Conservation (phyloP, 768 basidiomycete genomes). For the Phlegmacium glaucopus region DNA sequence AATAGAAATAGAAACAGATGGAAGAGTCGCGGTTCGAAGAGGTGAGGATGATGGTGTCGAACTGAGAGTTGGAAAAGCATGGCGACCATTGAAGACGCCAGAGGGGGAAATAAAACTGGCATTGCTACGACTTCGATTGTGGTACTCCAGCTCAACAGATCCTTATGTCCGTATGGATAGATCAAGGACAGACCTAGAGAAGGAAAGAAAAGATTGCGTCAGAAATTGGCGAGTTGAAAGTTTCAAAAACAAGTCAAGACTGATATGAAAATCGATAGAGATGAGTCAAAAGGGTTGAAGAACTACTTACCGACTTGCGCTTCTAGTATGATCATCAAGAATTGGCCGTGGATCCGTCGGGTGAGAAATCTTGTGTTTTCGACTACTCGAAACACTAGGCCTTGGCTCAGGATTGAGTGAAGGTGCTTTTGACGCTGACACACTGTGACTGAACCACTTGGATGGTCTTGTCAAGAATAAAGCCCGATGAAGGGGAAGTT, state of each 20-base stretch:
- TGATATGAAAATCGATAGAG: too few relatives aligned
- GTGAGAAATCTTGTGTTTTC: slow-evolving; percentile 78
- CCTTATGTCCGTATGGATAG: slow-evolving; percentile 44
- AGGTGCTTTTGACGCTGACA: slow-evolving; percentile 47
- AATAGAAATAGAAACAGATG: slow-evolving; percentile 44
- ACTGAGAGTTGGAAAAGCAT: slow-evolving; percentile 40
- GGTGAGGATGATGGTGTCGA: slow-evolving; percentile 32
- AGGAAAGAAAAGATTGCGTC: too few relatives aligned
- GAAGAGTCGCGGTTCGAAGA: slow-evolving; percentile 31
- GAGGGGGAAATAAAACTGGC: slow-evolving; percentile 40
- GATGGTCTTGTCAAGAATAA: slow-evolving; percentile 67
- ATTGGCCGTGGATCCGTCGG: slow-evolving; percentile 83
- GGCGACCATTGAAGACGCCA: slow-evolving; percentile 29
- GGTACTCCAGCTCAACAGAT: slow-evolving; percentile 56
- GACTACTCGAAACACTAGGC: slow-evolving; percentile 35
- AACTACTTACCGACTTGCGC: slow-evolving; percentile 48
- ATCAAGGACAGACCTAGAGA: slow-evolving; percentile 70
- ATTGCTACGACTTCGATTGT: slow-evolving; percentile 54
- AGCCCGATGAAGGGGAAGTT: slow-evolving; percentile 59
- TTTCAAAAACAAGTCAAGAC: too few relatives aligned
- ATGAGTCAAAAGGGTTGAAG: too few relatives aligned
- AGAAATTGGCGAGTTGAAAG: too few relatives aligned
- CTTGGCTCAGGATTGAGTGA: slow-evolving; percentile 42
- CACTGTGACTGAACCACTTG: slow-evolving; percentile 68
- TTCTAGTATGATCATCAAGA: too few relatives aligned